These are phyloP conservation scores for Cerrena zonata DNA, from an alignment of 1,284 basidiomycete species.

Conservation along the genomic window DNA sequence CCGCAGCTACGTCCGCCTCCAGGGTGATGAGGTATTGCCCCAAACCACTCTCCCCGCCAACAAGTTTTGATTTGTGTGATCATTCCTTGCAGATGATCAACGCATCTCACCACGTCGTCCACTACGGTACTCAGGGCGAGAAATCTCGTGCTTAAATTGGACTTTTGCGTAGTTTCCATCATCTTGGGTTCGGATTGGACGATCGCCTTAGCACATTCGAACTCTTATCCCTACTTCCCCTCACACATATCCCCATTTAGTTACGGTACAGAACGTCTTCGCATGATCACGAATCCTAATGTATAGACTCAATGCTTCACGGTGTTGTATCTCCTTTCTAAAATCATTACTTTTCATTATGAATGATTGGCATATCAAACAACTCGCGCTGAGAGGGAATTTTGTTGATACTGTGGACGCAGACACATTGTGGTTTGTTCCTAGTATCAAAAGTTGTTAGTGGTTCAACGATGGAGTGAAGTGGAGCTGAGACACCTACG, in stretches of 20 bases:
- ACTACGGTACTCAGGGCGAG: slow-evolving; percentile 8
- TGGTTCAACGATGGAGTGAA: too few relatives aligned
- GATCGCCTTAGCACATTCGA: neutral
- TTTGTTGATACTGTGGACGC: neutral
- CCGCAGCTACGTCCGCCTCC: slow-evolving; percentile 40
- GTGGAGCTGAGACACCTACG: neutral
- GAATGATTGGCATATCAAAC: neutral
- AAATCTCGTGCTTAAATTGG: slow-evolving; percentile 2
- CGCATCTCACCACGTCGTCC: neutral
- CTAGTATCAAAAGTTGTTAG: too few relatives aligned
- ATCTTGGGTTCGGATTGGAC: neutral
- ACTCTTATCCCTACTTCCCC: neutral
- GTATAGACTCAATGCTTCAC: neutral
- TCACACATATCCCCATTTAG: neutral
- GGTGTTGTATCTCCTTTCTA: neutral
- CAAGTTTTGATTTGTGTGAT: too few relatives aligned
- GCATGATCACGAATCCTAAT: neutral
- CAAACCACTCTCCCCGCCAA: too few relatives aligned
- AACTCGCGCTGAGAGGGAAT: neutral
- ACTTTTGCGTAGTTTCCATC: neutral
- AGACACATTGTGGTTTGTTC: neutral
- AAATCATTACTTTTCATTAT: neutral
- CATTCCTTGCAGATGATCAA: neutral
- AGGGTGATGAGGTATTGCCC: slow-evolving; percentile 58
- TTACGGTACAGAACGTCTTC: too few relatives aligned